Percentiles rank a stretch among this genome's conserved stretches.
These are phyloP conservation scores for Pleurotus ostreatus DNA, from an alignment of 768 basidiomycete genomes.

Conservation along the genomic window DNA sequence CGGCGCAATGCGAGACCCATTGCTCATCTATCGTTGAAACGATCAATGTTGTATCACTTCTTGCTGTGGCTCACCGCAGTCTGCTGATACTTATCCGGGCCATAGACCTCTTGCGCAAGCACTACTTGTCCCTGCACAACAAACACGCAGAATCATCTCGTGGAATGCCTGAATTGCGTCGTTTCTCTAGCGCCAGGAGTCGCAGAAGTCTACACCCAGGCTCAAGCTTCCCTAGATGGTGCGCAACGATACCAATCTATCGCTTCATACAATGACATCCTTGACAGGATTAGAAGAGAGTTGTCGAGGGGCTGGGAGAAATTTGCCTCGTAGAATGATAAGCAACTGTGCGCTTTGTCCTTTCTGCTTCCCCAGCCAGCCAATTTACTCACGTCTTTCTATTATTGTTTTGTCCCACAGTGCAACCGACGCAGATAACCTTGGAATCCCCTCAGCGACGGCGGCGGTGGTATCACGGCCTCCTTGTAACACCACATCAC, in stretches of 20 bases:
- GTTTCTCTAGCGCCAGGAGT: constrained; percentile 1
- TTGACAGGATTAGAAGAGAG: not conserved
- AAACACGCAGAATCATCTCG: not conserved
- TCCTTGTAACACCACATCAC: not conserved
- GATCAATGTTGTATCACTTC: not conserved
- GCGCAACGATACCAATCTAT: not conserved
- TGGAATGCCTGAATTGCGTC: not conserved
- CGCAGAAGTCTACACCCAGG: not conserved
- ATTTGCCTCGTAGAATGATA: not conserved
- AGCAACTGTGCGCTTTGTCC: not conserved
- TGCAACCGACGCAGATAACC: not conserved
- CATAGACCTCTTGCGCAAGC: not conserved
- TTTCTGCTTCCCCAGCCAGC: not conserved
- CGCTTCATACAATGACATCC: not conserved
- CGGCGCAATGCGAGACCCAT: not conserved
- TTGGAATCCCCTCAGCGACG: not conserved
- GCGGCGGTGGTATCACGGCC: not conserved
- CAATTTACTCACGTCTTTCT: not conserved
- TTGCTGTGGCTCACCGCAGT: not conserved
- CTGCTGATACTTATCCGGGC: not conserved
- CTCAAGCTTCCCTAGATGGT: constrained; percentile 1
- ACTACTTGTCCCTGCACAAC: not conserved
- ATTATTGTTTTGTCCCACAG: not conserved
- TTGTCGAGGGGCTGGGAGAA: not conserved
- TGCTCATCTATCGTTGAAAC: not conserved